These are phyloP conservation scores for Xylogone sp. DNA, from an alignment of 2,329 filamentous ascomycete genomes.

Conservation along the genomic window DNA sequence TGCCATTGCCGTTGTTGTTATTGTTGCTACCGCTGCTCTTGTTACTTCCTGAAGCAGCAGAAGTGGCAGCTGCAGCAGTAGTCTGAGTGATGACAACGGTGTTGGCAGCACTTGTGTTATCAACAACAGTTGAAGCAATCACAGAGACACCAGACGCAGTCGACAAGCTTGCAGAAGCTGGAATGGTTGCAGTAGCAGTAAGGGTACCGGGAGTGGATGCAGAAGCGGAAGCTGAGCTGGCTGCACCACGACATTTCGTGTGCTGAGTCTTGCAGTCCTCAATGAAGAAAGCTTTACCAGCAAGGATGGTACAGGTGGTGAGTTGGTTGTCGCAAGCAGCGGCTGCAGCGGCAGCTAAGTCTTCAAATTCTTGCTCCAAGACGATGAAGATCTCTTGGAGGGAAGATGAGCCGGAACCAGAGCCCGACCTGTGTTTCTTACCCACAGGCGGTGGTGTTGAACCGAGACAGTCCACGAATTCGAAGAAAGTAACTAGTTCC, in stretches of 20 bases:
- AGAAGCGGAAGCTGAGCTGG: conserved; percentile 8
- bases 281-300: conserved; percentile 14
- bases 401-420: conserved; percentile 4
- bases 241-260: conserved; percentile 13
- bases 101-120: not conserved
- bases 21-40: not conserved
- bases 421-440: conserved; percentile 7
- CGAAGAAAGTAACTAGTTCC: conserved; percentile 15
- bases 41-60: not conserved
- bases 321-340: conserved; percentile 19
- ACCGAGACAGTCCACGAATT: conserved; percentile 16
- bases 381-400: conserved; percentile 9
- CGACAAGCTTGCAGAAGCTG: not conserved
- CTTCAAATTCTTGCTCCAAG: conserved; percentile 17
- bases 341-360: conserved; percentile 13
- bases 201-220: not conserved
- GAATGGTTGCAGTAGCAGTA: not conserved
- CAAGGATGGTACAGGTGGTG: conserved; percentile 14
- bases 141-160: not conserved
- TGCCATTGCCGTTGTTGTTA: too few species aligned
- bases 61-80: not conserved
- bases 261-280: conserved; percentile 16
- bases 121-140: not conserved
- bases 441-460: conserved; percentile 17
- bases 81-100: not conserved